Conservation (phyloP, 768 basidiomycete species). For the Russula emetica region DNA sequence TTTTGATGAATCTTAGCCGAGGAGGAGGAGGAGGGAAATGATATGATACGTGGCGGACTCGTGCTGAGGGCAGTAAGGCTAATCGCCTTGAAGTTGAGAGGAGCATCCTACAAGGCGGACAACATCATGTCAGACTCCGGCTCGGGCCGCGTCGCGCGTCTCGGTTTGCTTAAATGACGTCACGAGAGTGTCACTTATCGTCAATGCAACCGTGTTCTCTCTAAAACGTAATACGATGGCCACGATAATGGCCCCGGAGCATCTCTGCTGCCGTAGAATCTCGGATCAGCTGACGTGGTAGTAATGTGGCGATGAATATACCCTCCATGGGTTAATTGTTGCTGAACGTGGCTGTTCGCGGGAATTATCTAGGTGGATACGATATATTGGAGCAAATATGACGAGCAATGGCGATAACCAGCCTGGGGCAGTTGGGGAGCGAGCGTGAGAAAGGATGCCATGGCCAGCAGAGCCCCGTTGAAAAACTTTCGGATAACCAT, state of each 20-base stretch:
- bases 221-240: conserved; percentile 7
- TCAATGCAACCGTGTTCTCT: too few species aligned
- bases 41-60: conserved; percentile 33
- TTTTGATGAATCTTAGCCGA: conserved; percentile 32
- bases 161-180: not conserved
- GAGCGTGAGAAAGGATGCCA: conserved; percentile 22
- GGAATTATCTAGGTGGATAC: not conserved
- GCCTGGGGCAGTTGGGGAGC: conserved; percentile 7
- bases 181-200: not conserved
- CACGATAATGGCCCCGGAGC: not conserved
- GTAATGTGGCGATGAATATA: not conserved
- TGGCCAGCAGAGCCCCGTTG: conserved; percentile 13
- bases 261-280: not conserved
- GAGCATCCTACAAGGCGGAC: conserved; percentile 27
- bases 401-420: conserved; percentile 3
- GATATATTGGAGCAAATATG: not conserved
- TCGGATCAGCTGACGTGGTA: conserved; percentile 23
- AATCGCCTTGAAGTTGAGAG: conserved; percentile 30
- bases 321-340: not conserved
- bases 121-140: not conserved
- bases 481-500: conserved; percentile 1
- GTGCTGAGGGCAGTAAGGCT: conserved; percentile 26
- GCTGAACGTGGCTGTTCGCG: not conserved
- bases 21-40: conserved; percentile 35
- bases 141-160: not conserved